A percentile compares a stretch with the other conserved stretches of the same genome.
Conservation (phyloP, 1,284 basidiomycete genomes). For the Pyrrhoderma noxium region DNA sequence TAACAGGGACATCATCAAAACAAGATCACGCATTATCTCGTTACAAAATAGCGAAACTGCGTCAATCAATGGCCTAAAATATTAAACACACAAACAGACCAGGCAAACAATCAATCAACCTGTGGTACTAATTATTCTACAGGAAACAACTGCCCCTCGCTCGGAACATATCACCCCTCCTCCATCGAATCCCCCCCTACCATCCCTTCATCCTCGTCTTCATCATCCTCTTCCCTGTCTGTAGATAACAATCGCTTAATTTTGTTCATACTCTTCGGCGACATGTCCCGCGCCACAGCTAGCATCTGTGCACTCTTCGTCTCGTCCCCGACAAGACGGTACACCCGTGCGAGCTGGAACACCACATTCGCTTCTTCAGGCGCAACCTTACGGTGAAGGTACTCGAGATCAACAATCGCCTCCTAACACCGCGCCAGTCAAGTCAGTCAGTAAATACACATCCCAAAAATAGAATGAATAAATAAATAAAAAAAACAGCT, state of each 20-base stretch:
- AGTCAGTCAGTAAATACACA: slow-evolving; percentile 19
- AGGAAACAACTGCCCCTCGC: no score
- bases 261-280: slow-evolving; percentile 70
- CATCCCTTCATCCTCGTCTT: slow-evolving; percentile 55
- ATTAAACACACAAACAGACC: no score
- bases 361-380: slow-evolving; percentile 93
- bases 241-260: slow-evolving; percentile 71
- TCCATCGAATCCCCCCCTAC: slow-evolving; percentile 64
- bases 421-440: slow-evolving; percentile 37
- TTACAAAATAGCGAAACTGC: no score
- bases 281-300: slow-evolving; percentile 80
- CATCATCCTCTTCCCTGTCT: slow-evolving; percentile 40
- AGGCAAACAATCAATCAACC: no score
- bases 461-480: no score
- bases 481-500: slow-evolving; percentile 1
- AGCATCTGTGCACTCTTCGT: slow-evolving; percentile 77
- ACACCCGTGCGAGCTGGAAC: slow-evolving; percentile 90
- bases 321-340: slow-evolving; percentile 70
- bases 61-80: no score
- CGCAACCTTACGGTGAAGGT: slow-evolving; percentile 60
- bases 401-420: slow-evolving; percentile 74
- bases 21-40: no score
- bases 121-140: no score
- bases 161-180: slow-evolving; percentile 40
- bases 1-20: no score